Evolutionary conservation across 2,329 filamentous ascomycete species (phyloP).

Genomic region (Coniella vitis): DNA sequence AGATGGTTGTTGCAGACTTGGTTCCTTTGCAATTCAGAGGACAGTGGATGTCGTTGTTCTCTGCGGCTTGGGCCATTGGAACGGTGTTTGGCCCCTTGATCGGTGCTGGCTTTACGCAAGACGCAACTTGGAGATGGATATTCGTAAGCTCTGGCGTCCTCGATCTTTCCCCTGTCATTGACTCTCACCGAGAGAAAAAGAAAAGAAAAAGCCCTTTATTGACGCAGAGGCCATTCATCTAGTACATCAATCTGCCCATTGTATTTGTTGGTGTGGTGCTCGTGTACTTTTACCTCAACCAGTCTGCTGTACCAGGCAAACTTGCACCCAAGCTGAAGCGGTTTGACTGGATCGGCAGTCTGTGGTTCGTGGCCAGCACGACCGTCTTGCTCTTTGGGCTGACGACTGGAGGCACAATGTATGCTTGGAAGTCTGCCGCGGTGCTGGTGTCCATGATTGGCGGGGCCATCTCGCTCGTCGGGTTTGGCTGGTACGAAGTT

Average conservation of each 20-base stretch:
- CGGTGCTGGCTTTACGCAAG: conserved; percentile 47
- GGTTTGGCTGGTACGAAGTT: conserved; percentile 49
- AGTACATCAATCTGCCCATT: conserved; percentile 55
- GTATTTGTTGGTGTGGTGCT: conserved; percentile 40
- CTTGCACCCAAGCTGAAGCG: conserved; percentile 41
- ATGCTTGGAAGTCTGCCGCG: conserved; percentile 54
- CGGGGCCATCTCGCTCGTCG: conserved; percentile 42
- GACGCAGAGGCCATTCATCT: conserved; percentile 43
- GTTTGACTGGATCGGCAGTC: conserved; percentile 57
- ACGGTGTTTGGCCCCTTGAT: conserved; percentile 45
- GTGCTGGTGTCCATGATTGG: conserved; percentile 56
- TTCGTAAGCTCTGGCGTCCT: not conserved
- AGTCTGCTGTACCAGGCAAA: conserved; percentile 40
- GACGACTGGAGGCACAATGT: conserved; percentile 60
- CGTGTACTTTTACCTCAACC: conserved; percentile 44
- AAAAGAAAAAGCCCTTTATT: too few relatives aligned
- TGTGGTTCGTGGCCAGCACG: conserved; percentile 52
- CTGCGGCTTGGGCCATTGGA: conserved; percentile 48
- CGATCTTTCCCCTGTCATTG: not conserved
- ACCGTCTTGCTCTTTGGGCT: conserved; percentile 56
- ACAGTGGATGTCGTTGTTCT: conserved; percentile 31
- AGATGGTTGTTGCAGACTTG: conserved; percentile 40
- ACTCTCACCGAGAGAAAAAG: not conserved
- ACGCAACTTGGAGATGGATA: conserved; percentile 50
- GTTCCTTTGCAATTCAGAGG: conserved; percentile 36